Percentiles rank a stretch among this genome's conserved stretches.
phyloP scores from a whole-genome alignment of 345 rosid genomes.

The Lumnitzera racemosa region DNA sequence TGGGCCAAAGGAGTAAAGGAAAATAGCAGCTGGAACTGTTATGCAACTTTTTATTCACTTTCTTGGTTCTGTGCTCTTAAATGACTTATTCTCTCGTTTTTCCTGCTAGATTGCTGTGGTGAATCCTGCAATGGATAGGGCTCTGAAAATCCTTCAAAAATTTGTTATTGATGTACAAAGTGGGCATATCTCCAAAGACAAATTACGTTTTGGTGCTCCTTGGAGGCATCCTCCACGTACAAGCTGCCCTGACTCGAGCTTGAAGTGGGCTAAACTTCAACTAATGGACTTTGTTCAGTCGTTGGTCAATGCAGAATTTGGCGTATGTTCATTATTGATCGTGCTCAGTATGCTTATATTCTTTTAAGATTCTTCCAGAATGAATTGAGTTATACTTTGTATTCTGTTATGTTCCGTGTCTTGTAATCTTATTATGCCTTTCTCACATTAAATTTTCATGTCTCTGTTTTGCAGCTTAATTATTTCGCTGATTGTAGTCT shows the following conservation, averaged over 20 bases:
- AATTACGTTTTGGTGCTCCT: conserved; percentile 74
- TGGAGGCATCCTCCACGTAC: conserved; percentile 85
- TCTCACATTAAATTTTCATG: conserved; percentile 1
- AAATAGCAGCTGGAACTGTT: no score
- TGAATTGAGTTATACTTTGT: neutral
- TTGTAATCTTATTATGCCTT: neutral
- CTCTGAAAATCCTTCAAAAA: conserved; percentile 46
- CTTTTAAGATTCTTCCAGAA: neutral
- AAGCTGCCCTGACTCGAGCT: conserved; percentile 26
- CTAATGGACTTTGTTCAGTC: conserved; percentile 85
- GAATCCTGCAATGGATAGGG: conserved; percentile 92
- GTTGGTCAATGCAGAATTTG: conserved; percentile 63
- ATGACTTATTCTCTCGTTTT: neutral
- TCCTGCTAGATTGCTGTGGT: conserved; percentile 57
- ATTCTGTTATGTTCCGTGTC: neutral
- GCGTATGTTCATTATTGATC: conserved; percentile 34
- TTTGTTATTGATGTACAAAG: conserved; percentile 61
- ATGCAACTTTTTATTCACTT: no score
- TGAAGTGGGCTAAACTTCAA: conserved; percentile 87
- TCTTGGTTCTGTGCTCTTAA: no score
- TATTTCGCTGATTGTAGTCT: conserved; percentile 82
- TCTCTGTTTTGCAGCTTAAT: conserved; percentile 48
- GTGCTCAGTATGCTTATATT: neutral
- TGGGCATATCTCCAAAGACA: conserved; percentile 61
- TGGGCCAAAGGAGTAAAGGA: no score